Base-by-base conservation (phyloP, 1,139 yeast species). In the Saccharomyces pastorianus region DNA sequence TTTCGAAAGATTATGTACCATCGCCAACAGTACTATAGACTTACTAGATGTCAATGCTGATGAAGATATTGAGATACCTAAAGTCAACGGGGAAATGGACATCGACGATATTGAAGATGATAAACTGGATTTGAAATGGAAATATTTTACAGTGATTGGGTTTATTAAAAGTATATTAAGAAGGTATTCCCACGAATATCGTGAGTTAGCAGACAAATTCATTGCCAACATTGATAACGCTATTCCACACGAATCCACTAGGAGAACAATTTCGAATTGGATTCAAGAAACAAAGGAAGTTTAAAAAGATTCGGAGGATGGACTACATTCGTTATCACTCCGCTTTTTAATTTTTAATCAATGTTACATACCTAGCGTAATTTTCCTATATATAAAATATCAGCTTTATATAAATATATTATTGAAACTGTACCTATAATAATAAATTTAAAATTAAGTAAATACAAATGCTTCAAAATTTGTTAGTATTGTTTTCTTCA, bases 141-240 rank as follows among this genome's bases (percentile, higher is more conserved):
- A 73, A 55, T 74, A 73, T 54, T 67, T 68, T 47, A 63, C 71
- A 9, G 56, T 68, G 13, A 50, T 72, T 51, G 67, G 71, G 11
- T 70, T 75, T 51, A 54, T 71, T 17, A 73, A 73, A 61, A 67
- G 76, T 54, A 38, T 73, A 9, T 52, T 75, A 52, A 72, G 78
- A 69, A 73, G 73, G 53, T 73, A 64, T 53, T 65, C 73, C 3
- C 68, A 64, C 42, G 72, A 72, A 52, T 71, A 64, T 54, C 59
- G 58, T 11, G 54, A 57, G n/a, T 53, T 67, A 38, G 51, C 55
- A 8, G 66, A 62, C 5, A 65, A 65, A 20, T 59, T 70, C 28
- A 60, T 58, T 25, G 47, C 50, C 4, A 62, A 61, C n/a, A 50
- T 64, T 17, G 61, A 63, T 44, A 57, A 59, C 17, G 64, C 62